A percentile compares a stretch with the other conserved stretches of the same genome.
Evolutionary conservation across 23 red algal genomes (phyloP).

Genomic region (Chondrus crispus): DNA sequence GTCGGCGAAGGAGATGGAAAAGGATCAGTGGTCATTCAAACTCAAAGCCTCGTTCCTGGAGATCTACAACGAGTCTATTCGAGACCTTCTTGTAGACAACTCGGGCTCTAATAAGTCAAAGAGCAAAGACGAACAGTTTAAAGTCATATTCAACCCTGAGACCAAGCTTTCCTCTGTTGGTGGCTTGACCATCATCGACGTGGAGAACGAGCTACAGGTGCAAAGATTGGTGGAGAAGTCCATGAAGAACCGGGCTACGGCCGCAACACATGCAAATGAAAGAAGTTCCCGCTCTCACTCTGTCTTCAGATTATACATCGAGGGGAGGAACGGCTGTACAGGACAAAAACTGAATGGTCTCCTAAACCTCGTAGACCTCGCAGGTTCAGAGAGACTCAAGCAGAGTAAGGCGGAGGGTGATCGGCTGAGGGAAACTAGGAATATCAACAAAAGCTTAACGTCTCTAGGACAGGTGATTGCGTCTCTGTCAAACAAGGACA

Average conservation of each 20-base stretch:
- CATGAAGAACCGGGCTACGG: conserved; percentile 82
- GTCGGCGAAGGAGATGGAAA: conserved; percentile 53
- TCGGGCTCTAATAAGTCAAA: neutral
- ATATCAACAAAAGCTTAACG: conserved; percentile 93
- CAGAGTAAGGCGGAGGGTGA: conserved; percentile 70
- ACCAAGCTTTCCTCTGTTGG: conserved; percentile 64
- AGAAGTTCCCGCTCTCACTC: conserved; percentile 85
- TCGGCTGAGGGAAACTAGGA: conserved; percentile 77
- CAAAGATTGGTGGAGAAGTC: conserved; percentile 63
- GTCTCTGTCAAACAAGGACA: conserved; percentile 61
- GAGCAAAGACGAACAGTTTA: neutral
- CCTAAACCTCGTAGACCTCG: conserved; percentile 96
- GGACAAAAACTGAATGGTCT: conserved; percentile 54
- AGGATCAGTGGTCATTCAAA: conserved; percentile 83
- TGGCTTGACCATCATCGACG: conserved; percentile 51
- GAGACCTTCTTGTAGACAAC: conserved; percentile 76
- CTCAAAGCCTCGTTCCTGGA: conserved; percentile 92
- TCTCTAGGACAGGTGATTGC: conserved; percentile 82
- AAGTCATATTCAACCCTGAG: conserved; percentile 31
- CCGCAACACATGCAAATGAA: conserved; percentile 81
- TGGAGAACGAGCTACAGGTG: conserved; percentile 52
- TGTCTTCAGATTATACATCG: conserved; percentile 91
- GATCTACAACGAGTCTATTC: conserved; percentile 97
- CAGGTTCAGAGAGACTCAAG: conserved; percentile 85
- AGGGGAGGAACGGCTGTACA: conserved; percentile 56